Evolutionary conservation across 2,329 filamentous ascomycete species (phyloP).

Genomic region (Colletotrichum sp.): DNA sequence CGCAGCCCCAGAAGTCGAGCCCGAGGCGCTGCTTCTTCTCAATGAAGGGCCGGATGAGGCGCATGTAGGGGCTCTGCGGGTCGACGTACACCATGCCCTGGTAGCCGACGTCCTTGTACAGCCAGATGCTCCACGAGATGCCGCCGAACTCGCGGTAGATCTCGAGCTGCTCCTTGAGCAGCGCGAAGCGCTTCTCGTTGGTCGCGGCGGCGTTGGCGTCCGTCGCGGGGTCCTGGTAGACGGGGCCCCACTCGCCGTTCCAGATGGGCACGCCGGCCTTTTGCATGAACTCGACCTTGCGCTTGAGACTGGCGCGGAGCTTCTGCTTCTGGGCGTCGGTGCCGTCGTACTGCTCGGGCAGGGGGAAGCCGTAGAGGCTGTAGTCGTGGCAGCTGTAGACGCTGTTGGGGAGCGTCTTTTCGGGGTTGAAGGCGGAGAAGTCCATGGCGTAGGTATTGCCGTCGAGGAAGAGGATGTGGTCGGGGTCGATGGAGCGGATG

Average conservation of each 20-base stretch:
- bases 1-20: constrained; percentile 59
- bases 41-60: constrained; percentile 54
- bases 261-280: constrained; percentile 45
- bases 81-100: constrained; percentile 60
- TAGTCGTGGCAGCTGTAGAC: constrained; percentile 63
- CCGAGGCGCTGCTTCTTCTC: constrained; percentile 59
- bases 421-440: constrained; percentile 44
- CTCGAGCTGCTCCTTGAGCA: constrained; percentile 45
- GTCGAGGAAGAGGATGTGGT: constrained; percentile 50
- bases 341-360: constrained; percentile 41
- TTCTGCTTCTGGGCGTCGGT: constrained; percentile 45
- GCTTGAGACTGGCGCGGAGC: constrained; percentile 42
- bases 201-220: constrained; percentile 39
- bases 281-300: constrained; percentile 50
- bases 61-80: constrained; percentile 53
- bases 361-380: constrained; percentile 53
- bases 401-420: constrained; percentile 47
- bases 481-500: constrained; percentile 39
- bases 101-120: constrained; percentile 62
- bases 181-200: constrained; percentile 44
- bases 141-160: constrained; percentile 39
- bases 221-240: constrained; percentile 46
- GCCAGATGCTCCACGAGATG: constrained; percentile 64
- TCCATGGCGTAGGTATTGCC: constrained; percentile 57
- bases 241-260: constrained; percentile 58